Evolutionary conservation across 106 monocot genomes (phyloP), one percentile per base, ranked within the genome.

Genomic region (Dendrobium chrysotoxum): DNA sequence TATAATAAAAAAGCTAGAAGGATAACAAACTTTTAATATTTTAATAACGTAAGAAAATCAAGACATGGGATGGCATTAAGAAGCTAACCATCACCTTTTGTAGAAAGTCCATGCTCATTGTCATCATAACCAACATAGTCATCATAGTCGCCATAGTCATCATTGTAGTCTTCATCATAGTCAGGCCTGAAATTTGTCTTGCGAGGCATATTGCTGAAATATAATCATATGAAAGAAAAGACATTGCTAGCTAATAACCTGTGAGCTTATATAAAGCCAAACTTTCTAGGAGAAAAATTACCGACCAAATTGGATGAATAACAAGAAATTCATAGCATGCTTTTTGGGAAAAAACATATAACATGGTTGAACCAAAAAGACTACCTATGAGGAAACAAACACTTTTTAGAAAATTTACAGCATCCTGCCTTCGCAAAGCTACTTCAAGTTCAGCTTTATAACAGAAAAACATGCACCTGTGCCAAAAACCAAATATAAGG

Each of bases 61-160:
- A 28, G 0, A 70, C 28, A 13, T 23, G 70, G 50, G 15, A 70
- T 35, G 31, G 21, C 6, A 74, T 35, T 40, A 28, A 40, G 20
- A 26, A 75, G 50, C 76, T 47, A 41, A 75, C 42, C 44, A 47
- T 45, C 23, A 40, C 13, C 45, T 76, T 76, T 45, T 47, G 44
- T 45, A 47, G 2, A 26, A 47, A 26, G 47, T 9, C 15, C 47
- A 76, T n/a, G 21, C 11, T 11, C 47, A 50, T 50, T 40, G 76
- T 76, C 76, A 76, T 76, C 47, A 76, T 76, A 47, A 28, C 76
- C 47, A 76, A 47, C 76, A 47, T 76, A 76, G 28, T 76, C 47
- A 45, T 76, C 46, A 74, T 74, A 74, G 4, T 1, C 28, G 41
- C 41, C 40, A 76, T 76, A 76, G 40, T 47, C 76, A 76, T 76